Evolutionary conservation across 495 filamentous ascomycete species (phyloP), one percentile per base, ranked within the genome.

Genomic region (Penicillium herquei): DNA sequence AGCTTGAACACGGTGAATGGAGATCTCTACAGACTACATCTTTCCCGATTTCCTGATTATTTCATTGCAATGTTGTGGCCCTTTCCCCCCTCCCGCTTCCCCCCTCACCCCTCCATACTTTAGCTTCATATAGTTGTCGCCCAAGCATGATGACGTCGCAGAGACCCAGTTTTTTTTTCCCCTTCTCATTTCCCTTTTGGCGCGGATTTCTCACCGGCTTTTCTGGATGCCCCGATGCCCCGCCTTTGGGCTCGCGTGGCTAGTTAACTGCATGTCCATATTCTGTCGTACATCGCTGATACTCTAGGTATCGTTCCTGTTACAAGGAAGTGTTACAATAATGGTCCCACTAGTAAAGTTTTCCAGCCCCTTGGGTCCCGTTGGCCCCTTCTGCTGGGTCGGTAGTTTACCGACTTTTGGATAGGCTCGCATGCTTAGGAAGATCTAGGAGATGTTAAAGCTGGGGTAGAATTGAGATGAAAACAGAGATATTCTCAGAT

Each of bases 101-200:
- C 34, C 34, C 9, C 39, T 5, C 34, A 33, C 5, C 26, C 32
- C 30, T 39, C 57, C 26, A 54, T 55, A 60, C 60, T 47, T 55
- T 45, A 26, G 21, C 21, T 26, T 26, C 30, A 46, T 34, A 17
- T 53, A 46, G 48, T 45, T 44, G 46, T 58, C 51, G 52, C 54
- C 55, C 55, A 61, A 60, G 54, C 59, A 58, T 32, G 45, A 68
- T 70, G 67, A 70, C 65, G 67, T 67, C 56, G 67, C 3, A n/a
- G 11, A 39, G 26, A 41, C 49, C 49, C 49, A 51, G 18, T 31
- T 32, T 46, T 46, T 13, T 46, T 32, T 31, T 16, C 14, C 6
- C n/a, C 21, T 11, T 5, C 31, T 3, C 11, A 31, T 44, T 12
- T 30, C 26, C 17, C 12, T 44, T 30, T 41, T 46, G 14, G 17